Evolutionary conservation across 257 asterid genomes (phyloP), one percentile per base, ranked within the genome.

Genomic region (Lycium ferocissimum): DNA sequence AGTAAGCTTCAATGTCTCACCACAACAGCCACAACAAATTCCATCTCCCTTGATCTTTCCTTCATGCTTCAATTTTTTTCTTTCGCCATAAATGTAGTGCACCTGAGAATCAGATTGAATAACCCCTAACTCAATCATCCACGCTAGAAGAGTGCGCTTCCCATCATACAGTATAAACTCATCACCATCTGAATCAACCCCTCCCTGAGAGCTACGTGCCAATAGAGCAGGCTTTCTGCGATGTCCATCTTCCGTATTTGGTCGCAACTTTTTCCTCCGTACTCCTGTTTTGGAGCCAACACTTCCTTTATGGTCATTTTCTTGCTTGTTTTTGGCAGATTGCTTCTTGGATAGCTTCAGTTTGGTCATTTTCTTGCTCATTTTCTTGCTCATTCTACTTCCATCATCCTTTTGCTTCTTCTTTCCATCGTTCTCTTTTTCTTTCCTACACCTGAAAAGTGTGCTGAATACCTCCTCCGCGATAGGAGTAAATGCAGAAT

Each of bases 121-220:
- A 73, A 91, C 91, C 82, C 97, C 97, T 88, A 89, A 69, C 84
- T 92, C 98, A 90, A 94, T 89, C 98, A 95, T 93, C 99, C 99
- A 97, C 3, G 98, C 87, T 56, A 95, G 89, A 89, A 97, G 89
- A 83, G 90, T 89, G 26, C 92, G 95, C 63, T 91, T 92, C 75
- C 96, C 98, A 59, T 89, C 91, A 40, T 89, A 92, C 40, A 92
- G 78, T 56, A 84, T 90, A 84, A 85, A 89, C 76, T 84, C 93
- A 82, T 88, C 91, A 80, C 87, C 78, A 85, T 89, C 91, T 40
- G 67, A 86, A 38, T 84, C 85, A 15, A 88, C 87, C 82, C 92
- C 95, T 61, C 90, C 93, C 83, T 86, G 90, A 22, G 97, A 91
- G 84, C 78, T 90, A 59, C 99, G 97, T 38, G 95, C 98, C 89